phyloP scores from a whole-genome alignment of 495 filamentous ascomycete genomes.

The Penicillium canariense region DNA sequence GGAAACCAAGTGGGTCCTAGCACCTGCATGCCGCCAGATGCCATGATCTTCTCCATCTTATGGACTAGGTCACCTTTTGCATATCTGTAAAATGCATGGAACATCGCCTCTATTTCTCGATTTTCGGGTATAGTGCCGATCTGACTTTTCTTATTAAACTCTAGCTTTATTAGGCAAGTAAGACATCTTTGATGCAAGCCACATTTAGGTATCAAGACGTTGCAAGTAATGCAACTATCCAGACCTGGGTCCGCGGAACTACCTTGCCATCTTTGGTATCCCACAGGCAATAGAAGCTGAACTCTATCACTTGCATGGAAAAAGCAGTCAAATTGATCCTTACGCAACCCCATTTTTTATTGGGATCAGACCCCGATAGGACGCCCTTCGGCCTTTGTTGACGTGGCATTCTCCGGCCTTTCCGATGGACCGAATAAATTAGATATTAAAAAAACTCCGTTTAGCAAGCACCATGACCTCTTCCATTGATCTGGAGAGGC shows the following conservation, averaged over 20 bases:
- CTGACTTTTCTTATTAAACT: neutral
- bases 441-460: neutral
- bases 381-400: slow-evolving; percentile 17
- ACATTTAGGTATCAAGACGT: neutral
- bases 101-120: neutral
- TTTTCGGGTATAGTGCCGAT: neutral
- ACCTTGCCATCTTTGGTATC: neutral
- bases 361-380: slow-evolving; percentile 3
- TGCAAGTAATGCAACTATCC: neutral
- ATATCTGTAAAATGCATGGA: neutral
- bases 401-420: slow-evolving; percentile 26
- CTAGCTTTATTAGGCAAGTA: neutral
- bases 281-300: neutral
- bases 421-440: neutral
- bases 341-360: slow-evolving; percentile 6
- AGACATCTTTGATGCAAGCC: neutral
- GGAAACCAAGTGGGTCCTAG: slow-evolving; percentile 24
- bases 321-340: slow-evolving; percentile 5
- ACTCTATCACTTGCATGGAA: neutral
- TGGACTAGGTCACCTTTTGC: slow-evolving; percentile 4
- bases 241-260: neutral
- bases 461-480: neutral
- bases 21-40: slow-evolving; percentile 33
- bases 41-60: slow-evolving; percentile 9
- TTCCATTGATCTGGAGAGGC: neutral